Evolutionary conservation across 225 moss, liverwort and hornwort genomes (phyloP).

Genomic region (Lunularia cruciata): DNA sequence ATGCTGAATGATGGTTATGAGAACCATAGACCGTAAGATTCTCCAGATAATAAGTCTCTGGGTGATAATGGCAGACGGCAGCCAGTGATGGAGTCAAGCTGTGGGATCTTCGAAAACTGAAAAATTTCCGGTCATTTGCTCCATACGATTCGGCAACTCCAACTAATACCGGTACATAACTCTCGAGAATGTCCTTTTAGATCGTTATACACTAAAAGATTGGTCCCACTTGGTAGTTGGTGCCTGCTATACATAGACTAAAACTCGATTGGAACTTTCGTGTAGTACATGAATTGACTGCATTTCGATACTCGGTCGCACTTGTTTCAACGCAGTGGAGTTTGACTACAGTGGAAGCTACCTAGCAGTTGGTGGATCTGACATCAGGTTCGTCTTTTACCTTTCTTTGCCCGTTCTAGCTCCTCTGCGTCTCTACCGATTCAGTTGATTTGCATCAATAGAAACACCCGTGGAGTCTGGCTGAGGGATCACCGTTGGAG

Average conservation of each 20-base stretch:
- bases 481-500: too few relatives aligned
- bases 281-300: too few relatives aligned
- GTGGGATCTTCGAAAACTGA: constrained; percentile 96
- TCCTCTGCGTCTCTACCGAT: too few relatives aligned
- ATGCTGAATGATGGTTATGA: too few relatives aligned
- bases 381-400: constrained; percentile 69
- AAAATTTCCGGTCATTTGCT: constrained; percentile 92
- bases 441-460: too few relatives aligned
- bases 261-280: too few relatives aligned
- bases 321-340: constrained; percentile 67
- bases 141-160: constrained; percentile 82
- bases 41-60: neutral
- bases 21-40: neutral
- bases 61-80: constrained; percentile 59
- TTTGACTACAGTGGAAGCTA: constrained; percentile 99
- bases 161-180: constrained; percentile 71
- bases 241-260: too few relatives aligned
- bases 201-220: too few relatives aligned
- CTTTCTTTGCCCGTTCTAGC: too few relatives aligned
- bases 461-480: too few relatives aligned
- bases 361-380: constrained; percentile 92
- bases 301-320: neutral
- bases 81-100: constrained; percentile 93
- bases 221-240: too few relatives aligned
- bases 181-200: too few relatives aligned